Base-by-base conservation (phyloP, 768 basidiomycete species). In the Rhodotorula toruloides region DNA sequence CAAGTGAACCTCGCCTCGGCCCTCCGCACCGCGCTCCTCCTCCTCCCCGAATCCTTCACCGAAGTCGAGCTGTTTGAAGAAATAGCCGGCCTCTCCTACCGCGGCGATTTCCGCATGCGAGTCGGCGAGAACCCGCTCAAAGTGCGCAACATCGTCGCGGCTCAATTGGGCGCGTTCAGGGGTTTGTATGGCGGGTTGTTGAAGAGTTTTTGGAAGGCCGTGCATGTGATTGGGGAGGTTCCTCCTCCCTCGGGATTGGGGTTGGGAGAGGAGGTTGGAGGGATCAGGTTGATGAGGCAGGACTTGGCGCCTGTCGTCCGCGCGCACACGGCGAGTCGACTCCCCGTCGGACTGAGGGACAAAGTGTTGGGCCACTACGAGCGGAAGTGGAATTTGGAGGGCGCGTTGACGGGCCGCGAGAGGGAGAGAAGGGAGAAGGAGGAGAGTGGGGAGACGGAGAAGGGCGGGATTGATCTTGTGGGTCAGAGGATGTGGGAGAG, bases 1-100 rank as follows among this genome's bases (percentile, higher is more conserved):
- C 89, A 94, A 74, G 90, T 91, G 75, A 99, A 99, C 81, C 83
- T 96, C 49, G 84, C 87, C 19, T 91, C 89, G 19, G 93, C 93
- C 5, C 82, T 96, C 25, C 87, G 91, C 50, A 85, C 90, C n/a
- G 87, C 91, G 0, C 86, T 98, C 55, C 84, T 96, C 68, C 87
- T 85, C 14, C 85, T 96, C 32, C 91, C 91, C 3, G 82, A 81
- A n/a, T 78, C 81, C 29, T 99, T 99, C 76, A 81, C 86, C 53
- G 90, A 93, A 76, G 82, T 82, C 11, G 82, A 88, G 66, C 84
- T 99, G 4, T 99, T 90, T 75, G 86, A 87, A 72, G 83, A 85
- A 50, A 88, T 99, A 57, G 87, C 94, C 0, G 84, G 86, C 0
- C 85, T 99, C 29, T 87, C 86, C 68, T 99, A 99, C 75, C 55